Percentiles rank a stretch among this genome's conserved stretches.
Conservation (phyloP, 306 rosid species). For the Vigna nakashimae region DNA sequence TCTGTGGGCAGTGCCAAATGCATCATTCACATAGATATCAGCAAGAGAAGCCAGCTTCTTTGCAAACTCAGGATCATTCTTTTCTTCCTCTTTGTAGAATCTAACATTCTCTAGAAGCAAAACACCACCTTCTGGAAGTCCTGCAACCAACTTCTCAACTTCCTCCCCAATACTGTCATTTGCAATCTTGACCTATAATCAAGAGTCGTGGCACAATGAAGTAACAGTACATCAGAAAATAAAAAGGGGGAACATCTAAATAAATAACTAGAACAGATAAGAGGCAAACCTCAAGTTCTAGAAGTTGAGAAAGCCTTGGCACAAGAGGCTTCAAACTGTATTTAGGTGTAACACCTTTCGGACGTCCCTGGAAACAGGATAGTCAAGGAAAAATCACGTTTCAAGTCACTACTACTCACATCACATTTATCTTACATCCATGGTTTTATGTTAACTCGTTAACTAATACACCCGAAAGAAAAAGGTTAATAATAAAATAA, state of each 20-base stretch:
- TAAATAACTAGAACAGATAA: background rate
- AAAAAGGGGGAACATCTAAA: background rate
- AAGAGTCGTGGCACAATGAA: background rate
- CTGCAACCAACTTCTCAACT: slow-evolving; percentile 80
- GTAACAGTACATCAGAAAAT: slow-evolving; percentile 2
- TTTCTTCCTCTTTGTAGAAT: slow-evolving; percentile 96
- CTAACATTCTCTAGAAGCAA: slow-evolving; percentile 95
- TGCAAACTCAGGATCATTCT: slow-evolving; percentile 91
- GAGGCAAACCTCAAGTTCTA: slow-evolving; percentile 66
- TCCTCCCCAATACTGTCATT: slow-evolving; percentile 81
- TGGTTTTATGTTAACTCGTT: background rate
- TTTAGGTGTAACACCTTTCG: slow-evolving; percentile 95
- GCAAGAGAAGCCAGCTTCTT: slow-evolving; percentile 95
- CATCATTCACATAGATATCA: slow-evolving; percentile 92
- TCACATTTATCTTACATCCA: background rate
- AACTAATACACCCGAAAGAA: background rate
- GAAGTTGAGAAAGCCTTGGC: slow-evolving; percentile 85
- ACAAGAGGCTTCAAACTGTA: slow-evolving; percentile 95
- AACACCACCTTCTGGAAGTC: slow-evolving; percentile 84
- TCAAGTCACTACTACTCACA: background rate
- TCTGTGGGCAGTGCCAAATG: slow-evolving; percentile 95
- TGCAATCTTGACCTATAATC: slow-evolving; percentile 73
- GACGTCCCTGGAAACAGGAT: slow-evolving; percentile 82
- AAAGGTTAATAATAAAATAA: background rate
- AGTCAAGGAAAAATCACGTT: background rate